Base-by-base conservation (phyloP, 768 basidiomycete genomes). In the Gloeophyllum trabeum region DNA sequence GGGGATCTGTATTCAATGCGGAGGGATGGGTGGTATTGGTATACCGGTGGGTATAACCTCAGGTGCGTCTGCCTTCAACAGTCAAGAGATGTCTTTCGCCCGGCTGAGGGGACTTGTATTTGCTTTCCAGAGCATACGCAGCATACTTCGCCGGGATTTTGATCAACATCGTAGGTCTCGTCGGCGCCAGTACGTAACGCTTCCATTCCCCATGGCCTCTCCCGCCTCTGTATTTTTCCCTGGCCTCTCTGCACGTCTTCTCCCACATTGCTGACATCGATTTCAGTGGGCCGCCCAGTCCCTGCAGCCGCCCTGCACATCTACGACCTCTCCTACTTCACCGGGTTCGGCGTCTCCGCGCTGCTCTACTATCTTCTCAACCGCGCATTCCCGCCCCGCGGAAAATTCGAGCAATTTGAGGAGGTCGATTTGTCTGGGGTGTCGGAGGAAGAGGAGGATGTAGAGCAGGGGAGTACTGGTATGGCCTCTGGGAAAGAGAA, bases 141-240 rank as follows among this genome's bases (percentile, higher is more conserved):
- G 76, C 78, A 2, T 83, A 85, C 54, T 65, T 81, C 42, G 54
- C 76, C 26, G 85, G 87, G 14, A 85, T 91, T 47, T 65, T 82
- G 5, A 81, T 89, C 58, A 90, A 90, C 56, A 76, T 85, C 12
- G 78, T 85, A 26, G 86, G 84, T 5, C 90, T 89, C 47, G 79
- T 77, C 7, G 81, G 83, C 41, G 80, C 82, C 14, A 79, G 79
- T 73, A 52, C 47, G 73, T 66, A 19, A 24, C 23, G 43, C 4
- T 18, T 41, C 12, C 28, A 16, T 30, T 7, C 16, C 16, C 28
- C 16, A 16, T 16, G 28, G 16, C 28, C 7, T n/a, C n/a, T n/a
- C n/a, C n/a, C n/a, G n/a, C n/a, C n/a, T n/a, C n/a, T n/a, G n/a
- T n/a, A n/a, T n/a, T n/a, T n/a, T n/a, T n/a, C n/a, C n/a, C 16